Conservation (phyloP, 1,139 yeast genomes). For the Magnusiomyces suaveolens region DNA sequence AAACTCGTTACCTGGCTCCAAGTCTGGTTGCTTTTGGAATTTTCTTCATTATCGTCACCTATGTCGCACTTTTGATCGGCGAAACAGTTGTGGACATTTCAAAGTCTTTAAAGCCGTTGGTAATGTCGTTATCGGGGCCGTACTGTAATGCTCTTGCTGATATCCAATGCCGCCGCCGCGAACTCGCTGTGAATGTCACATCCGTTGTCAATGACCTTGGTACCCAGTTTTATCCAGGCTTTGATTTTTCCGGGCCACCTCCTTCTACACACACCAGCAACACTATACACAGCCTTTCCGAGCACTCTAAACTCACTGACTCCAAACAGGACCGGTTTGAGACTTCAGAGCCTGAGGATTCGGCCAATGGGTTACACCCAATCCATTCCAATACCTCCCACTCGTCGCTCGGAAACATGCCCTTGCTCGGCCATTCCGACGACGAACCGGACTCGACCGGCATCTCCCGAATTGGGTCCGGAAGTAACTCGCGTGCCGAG, state of each 20-base stretch:
- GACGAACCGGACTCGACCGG: background rate
- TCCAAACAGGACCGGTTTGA: slow-evolving; percentile 34
- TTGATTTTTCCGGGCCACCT: slow-evolving; percentile 25
- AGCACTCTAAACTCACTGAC: background rate
- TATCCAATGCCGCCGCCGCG: slow-evolving; percentile 46
- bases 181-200: slow-evolving; percentile 51
- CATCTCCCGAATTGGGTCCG: background rate
- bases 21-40: slow-evolving; percentile 34
- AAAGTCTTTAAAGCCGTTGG: slow-evolving; percentile 73
- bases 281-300: background rate
- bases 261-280: background rate
- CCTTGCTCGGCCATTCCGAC: slow-evolving; percentile 40
- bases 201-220: slow-evolving; percentile 64
- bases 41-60: slow-evolving; percentile 47
- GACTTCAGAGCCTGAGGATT: background rate
- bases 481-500: background rate
- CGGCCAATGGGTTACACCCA: background rate
- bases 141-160: slow-evolving; percentile 44
- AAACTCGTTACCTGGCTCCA: slow-evolving; percentile 18
- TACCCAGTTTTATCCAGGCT: slow-evolving; percentile 70
- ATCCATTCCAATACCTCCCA: slow-evolving; percentile 42
- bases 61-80: slow-evolving; percentile 80
- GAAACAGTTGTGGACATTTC: slow-evolving; percentile 87
- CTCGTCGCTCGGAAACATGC: slow-evolving; percentile 40
- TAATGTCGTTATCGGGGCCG: slow-evolving; percentile 48